A percentile compares a stretch with the other conserved stretches of the same genome.
Evolutionary conservation across 345 rosid genomes (phyloP).

Genomic region (Lepidium africanum): DNA sequence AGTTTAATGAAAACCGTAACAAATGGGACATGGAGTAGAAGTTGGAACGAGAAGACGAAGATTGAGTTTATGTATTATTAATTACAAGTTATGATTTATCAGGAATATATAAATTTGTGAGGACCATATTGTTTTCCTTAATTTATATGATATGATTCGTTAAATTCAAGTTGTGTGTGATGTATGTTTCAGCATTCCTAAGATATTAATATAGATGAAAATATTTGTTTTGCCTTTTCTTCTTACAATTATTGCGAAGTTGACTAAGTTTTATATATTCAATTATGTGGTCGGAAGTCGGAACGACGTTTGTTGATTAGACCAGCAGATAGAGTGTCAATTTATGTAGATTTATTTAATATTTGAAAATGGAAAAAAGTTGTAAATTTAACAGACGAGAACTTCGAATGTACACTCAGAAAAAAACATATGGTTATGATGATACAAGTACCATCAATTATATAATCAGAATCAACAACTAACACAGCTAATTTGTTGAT

Average conservation of each 20-base stretch:
- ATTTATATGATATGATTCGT: neutral
- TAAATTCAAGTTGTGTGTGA: constrained; percentile 7
- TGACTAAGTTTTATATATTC: neutral
- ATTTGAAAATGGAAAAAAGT: neutral
- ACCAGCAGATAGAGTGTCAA: constrained; percentile 8
- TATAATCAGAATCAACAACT: neutral
- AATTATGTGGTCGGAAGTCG: neutral
- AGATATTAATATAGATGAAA: neutral
- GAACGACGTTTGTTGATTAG: neutral
- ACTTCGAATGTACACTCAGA: neutral
- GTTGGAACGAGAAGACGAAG: neutral
- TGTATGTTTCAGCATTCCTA: constrained; percentile 4
- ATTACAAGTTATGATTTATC: neutral
- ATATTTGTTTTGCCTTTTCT: neutral
- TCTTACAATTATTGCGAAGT: neutral
- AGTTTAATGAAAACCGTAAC: constrained; percentile 7
- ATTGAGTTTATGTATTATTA: constrained; percentile 3
- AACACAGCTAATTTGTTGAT: neutral
- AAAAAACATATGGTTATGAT: neutral
- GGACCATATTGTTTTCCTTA: neutral
- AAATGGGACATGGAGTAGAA: neutral
- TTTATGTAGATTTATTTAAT: neutral
- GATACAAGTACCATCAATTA: neutral
- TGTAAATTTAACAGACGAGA: neutral
- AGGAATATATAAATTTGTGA: neutral